These are phyloP conservation scores for Knufia fluminis DNA, from an alignment of 2,329 filamentous ascomycete genomes.

Conservation along the genomic window DNA sequence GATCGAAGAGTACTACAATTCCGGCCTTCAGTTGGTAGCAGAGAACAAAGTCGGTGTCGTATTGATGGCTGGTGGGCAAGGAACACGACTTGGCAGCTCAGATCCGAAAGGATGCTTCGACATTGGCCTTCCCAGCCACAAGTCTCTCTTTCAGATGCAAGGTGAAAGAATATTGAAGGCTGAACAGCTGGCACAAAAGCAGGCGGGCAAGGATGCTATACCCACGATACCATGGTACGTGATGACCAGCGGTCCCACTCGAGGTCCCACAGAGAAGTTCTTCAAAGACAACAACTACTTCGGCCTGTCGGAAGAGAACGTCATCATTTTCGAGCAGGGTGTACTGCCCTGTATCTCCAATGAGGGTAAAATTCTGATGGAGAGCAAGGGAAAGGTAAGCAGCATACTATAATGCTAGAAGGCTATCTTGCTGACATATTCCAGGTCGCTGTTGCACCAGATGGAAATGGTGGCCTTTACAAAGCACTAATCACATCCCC, in stretches of 20 bases:
- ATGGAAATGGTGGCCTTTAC: slow-evolving; percentile 96
- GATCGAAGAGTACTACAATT: slow-evolving; percentile 73
- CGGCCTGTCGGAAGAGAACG: slow-evolving; percentile 73
- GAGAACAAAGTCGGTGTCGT: slow-evolving; percentile 72
- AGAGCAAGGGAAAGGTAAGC: slow-evolving; percentile 68
- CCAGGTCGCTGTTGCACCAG: slow-evolving; percentile 79
- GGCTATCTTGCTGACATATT: slow-evolving; percentile 10
- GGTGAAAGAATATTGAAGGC: slow-evolving; percentile 85
- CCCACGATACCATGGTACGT: slow-evolving; percentile 87
- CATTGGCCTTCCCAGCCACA: slow-evolving; percentile 84
- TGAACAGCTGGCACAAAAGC: slow-evolving; percentile 68
- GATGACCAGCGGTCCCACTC: slow-evolving; percentile 95
- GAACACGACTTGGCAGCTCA: slow-evolving; percentile 86
- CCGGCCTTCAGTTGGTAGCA: slow-evolving; percentile 56
- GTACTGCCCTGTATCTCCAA: slow-evolving; percentile 95
- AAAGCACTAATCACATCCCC: slow-evolving; percentile 73
- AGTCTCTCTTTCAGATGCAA: slow-evolving; percentile 96
- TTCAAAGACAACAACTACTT: slow-evolving; percentile 88
- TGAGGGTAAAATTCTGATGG: slow-evolving; percentile 91
- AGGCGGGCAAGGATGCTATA: slow-evolving; percentile 50
- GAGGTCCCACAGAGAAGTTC: slow-evolving; percentile 84
- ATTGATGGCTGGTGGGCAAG: slow-evolving; percentile 94
- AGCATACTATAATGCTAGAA: background rate
- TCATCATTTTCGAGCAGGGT: slow-evolving; percentile 92
- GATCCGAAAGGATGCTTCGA: slow-evolving; percentile 97